phyloP scores from a whole-genome alignment of 768 basidiomycete genomes.

The Lactarius sp. region DNA sequence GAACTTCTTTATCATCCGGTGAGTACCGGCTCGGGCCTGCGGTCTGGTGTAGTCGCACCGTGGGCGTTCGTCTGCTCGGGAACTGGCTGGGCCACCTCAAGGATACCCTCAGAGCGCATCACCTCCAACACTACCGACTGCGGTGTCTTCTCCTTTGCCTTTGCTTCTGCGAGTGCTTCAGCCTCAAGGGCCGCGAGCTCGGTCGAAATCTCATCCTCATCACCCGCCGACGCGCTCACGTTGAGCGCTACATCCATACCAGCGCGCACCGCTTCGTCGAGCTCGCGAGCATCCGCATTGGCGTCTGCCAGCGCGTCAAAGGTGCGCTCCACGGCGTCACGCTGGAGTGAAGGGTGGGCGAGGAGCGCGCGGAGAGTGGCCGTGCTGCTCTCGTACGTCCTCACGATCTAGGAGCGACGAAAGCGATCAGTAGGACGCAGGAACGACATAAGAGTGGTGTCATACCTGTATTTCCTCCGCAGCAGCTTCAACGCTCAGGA shows the following conservation, averaged over 20 bases:
- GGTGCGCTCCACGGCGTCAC: slow-evolving; percentile 76
- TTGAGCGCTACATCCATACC: slow-evolving; percentile 48
- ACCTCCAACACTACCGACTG: neutral
- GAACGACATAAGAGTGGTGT: neutral
- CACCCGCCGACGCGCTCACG: slow-evolving; percentile 44
- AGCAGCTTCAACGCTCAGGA: slow-evolving; percentile 83
- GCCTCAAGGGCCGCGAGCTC: slow-evolving; percentile 58
- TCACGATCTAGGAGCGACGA: slow-evolving; percentile 62
- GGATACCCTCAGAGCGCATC: neutral
- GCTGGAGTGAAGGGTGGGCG: slow-evolving; percentile 71
- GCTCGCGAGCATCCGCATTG: slow-evolving; percentile 74
- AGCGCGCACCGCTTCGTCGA: slow-evolving; percentile 70
- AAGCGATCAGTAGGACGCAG: neutral
- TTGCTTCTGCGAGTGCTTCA: slow-evolving; percentile 35
- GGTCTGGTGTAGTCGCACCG: neutral
- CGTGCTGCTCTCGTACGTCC: slow-evolving; percentile 78
- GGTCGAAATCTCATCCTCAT: slow-evolving; percentile 54
- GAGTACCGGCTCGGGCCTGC: neutral
- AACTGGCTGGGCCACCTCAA: neutral
- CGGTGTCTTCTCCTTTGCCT: slow-evolving; percentile 11
- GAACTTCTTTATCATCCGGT: neutral
- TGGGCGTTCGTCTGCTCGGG: neutral
- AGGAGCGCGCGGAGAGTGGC: slow-evolving; percentile 71
- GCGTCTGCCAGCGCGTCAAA: slow-evolving; percentile 85
- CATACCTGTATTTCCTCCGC: slow-evolving; percentile 80